Evolutionary conservation across 2,329 filamentous ascomycete species (phyloP).

Genomic region (Coniochaeta ligniaria): DNA sequence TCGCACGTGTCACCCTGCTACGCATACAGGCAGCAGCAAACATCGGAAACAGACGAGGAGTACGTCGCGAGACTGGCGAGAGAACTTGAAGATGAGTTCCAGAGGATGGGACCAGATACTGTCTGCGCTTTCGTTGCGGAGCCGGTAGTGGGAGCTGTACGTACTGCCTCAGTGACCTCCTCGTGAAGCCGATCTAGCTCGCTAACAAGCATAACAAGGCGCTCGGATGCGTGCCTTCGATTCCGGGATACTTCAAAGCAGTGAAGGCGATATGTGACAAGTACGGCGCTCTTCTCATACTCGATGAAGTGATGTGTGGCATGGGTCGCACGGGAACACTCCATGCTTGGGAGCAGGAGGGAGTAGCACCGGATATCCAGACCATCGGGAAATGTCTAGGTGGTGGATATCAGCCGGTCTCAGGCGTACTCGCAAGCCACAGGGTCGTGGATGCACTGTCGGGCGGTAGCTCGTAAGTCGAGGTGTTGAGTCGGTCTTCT

Average conservation of each 20-base stretch:
- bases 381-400: constrained; percentile 57
- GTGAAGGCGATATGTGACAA: constrained; percentile 46
- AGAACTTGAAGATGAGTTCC: constrained; percentile 63
- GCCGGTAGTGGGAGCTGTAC: constrained; percentile 64
- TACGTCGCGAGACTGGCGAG: constrained; percentile 55
- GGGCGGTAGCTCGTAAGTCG: constrained; percentile 26
- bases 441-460: constrained; percentile 40
- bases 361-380: constrained; percentile 52
- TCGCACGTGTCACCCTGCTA: constrained; percentile 61
- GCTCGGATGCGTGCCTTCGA: constrained; percentile 42
- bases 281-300: constrained; percentile 46
- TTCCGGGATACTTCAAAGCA: constrained; percentile 46
- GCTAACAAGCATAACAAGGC: constrained; percentile 23
- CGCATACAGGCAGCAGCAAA: constrained; percentile 48
- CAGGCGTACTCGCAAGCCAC: constrained; percentile 46
- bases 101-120: constrained; percentile 52
- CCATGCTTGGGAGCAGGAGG: constrained; percentile 57
- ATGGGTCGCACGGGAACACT: constrained; percentile 54
- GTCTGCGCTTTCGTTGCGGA: constrained; percentile 70
- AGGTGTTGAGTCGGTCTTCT: background rate
- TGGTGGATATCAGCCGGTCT: constrained; percentile 54
- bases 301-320: constrained; percentile 63
- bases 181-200: background rate
- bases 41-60: constrained; percentile 44
- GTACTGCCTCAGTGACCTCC: constrained; percentile 9